A percentile compares a stretch with the other conserved stretches of the same genome.
Conservation (phyloP, 2,329 filamentous ascomycete genomes). For the Diaporthe sp. region DNA sequence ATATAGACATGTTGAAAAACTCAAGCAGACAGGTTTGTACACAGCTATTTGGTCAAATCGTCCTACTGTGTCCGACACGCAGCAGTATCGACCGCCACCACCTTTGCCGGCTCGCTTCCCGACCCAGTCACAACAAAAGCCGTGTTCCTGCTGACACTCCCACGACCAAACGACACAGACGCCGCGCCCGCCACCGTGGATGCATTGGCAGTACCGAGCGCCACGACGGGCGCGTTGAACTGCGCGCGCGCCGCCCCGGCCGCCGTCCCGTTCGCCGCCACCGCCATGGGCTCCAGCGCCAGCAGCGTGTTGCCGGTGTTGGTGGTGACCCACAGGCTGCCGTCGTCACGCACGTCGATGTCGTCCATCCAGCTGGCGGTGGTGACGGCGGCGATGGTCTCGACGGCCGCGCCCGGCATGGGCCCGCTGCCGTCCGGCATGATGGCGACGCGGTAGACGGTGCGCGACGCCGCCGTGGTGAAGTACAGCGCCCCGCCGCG, state of each 20-base stretch:
- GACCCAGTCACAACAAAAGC: slow-evolving; percentile 20
- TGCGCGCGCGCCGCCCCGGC: slow-evolving; percentile 4
- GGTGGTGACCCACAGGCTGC: slow-evolving; percentile 30
- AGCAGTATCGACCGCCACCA: slow-evolving; percentile 23
- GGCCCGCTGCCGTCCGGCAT: slow-evolving; percentile 22
- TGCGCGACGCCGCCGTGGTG: slow-evolving; percentile 42
- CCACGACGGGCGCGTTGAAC: slow-evolving; percentile 21
- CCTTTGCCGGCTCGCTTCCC: slow-evolving; percentile 21
- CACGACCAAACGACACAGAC: slow-evolving; percentile 16
- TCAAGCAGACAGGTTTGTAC: neutral
- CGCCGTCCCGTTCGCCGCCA: slow-evolving; percentile 6
- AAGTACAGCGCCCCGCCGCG: slow-evolving; percentile 45
- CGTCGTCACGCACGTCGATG: slow-evolving; percentile 25
- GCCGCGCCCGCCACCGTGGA: neutral
- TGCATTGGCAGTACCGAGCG: neutral
- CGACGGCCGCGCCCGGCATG: neutral
- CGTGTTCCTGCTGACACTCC: slow-evolving; percentile 16
- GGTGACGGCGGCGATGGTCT: slow-evolving; percentile 18
- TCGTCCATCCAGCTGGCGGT: slow-evolving; percentile 31
- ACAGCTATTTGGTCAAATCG: neutral
- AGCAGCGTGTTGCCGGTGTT: slow-evolving; percentile 29
- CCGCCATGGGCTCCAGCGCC: slow-evolving; percentile 5
- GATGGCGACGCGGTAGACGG: slow-evolving; percentile 29
- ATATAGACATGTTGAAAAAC: neutral
- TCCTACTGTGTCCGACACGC: neutral